Base-by-base conservation (phyloP, 441 rosid genomes). In the Sinapis alba region DNA sequence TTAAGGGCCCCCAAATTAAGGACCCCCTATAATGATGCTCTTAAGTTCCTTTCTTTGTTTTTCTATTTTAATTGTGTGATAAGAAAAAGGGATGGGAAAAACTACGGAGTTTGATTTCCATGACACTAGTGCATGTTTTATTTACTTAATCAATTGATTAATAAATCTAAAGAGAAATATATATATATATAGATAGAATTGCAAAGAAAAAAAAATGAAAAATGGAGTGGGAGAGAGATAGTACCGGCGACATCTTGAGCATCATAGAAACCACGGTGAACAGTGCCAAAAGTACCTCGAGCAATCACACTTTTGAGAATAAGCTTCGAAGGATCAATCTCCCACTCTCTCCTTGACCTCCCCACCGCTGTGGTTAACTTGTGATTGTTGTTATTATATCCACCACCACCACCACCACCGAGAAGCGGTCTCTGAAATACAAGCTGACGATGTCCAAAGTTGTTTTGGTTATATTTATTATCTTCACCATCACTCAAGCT, bases 161-260 rank as follows among this genome's bases (percentile, higher is more conserved):
- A 78, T 4, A 63, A 38, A 28, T 43, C n/a, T 6, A 53, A 70
- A 9, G 24, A 57, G 34, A 57, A 19, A 1, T 53, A 53, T 10
- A 54, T 8, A 21, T 10, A 12, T n/a, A 10, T 6, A 11, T 36
- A 34, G 23, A n/a, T n/a, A n/a, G n/a, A n/a, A n/a, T n/a, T n/a
- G n/a, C n/a, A n/a, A n/a, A n/a, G n/a, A n/a, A 62, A 43, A 2
- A 61, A 19, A 43, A 26, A 9, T 1, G 13, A 69, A 21, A 20
- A 58, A 72, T 16, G 3, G 56, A 75, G 45, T 54, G 45, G 45
- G 62, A 65, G 78, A 77, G 65, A 62, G 78, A 76, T 51, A 79
- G 72, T 87, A 94, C 99, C 98, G 62, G 99, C 99, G 50, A 92
- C 90, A 86, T 94, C 99, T 73, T 72, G 97, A 53, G 89, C 89